These are phyloP conservation scores for Neonectria ditissima DNA, from an alignment of 2,329 filamentous ascomycete species.

Conservation along the genomic window DNA sequence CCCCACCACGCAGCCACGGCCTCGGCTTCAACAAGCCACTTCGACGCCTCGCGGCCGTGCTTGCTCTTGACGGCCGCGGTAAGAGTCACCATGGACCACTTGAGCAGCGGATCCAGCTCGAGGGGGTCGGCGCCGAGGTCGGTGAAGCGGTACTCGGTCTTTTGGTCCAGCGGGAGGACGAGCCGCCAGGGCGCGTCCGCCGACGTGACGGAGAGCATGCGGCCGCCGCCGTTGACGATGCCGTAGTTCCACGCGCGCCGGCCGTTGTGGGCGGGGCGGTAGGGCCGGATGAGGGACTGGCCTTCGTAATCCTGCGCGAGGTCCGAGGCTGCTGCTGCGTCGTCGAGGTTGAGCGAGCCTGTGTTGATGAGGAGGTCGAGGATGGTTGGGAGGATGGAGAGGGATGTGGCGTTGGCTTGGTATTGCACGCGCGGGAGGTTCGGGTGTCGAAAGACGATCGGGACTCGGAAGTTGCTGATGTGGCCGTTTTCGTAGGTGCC, in stretches of 20 bases:
- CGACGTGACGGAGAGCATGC: constrained; percentile 49
- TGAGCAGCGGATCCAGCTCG: constrained; percentile 44
- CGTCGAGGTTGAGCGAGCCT: constrained; percentile 46
- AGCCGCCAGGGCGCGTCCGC: constrained; percentile 48
- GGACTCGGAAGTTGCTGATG: constrained; percentile 49
- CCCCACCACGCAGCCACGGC: constrained; percentile 39
- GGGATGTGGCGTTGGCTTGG: constrained; percentile 47
- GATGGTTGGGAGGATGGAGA: constrained; percentile 52
- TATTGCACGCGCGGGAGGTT: constrained; percentile 48
- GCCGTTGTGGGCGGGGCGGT: constrained; percentile 40
- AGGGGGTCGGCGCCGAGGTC: constrained; percentile 46
- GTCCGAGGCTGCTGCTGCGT: constrained; percentile 42
- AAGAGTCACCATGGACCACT: constrained; percentile 42
- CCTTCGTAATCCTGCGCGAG: constrained; percentile 51
- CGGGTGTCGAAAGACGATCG: constrained; percentile 50
- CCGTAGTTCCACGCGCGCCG: constrained; percentile 51
- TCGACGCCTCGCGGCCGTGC: constrained; percentile 35
- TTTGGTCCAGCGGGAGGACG: constrained; percentile 48
- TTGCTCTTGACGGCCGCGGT: constrained; percentile 38
- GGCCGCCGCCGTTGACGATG: constrained; percentile 50
- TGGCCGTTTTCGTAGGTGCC: constrained; percentile 51
- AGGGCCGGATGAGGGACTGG: constrained; percentile 49
- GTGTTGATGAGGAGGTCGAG: constrained; percentile 51
- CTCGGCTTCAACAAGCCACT: constrained; percentile 45
- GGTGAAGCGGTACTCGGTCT: constrained; percentile 51